Percentiles rank a stretch among this genome's conserved stretches.
These are phyloP conservation scores for Irpex sp. DNA, from an alignment of 1,284 basidiomycete species.

Conservation along the genomic window DNA sequence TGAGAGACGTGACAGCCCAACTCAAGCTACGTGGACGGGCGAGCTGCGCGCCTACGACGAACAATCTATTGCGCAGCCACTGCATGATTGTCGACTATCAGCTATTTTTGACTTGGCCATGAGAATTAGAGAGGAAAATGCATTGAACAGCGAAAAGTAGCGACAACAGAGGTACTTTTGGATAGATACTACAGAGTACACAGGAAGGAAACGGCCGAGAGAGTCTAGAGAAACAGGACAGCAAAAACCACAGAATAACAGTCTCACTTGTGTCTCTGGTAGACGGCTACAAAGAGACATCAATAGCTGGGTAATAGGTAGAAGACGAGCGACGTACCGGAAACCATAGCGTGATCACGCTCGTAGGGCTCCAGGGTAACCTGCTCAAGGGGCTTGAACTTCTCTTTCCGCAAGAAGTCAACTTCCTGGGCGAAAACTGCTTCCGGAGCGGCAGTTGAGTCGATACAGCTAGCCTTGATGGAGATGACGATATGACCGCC, in stretches of 20 bases:
- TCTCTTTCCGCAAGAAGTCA: conserved; percentile 75
- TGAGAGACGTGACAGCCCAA: background rate
- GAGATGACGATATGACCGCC: conserved; percentile 93
- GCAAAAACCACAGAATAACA: conserved; percentile 1
- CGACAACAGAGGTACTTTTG: conserved; percentile 21
- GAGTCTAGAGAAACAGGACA: background rate
- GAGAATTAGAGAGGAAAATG: background rate
- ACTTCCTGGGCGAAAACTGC: conserved; percentile 91
- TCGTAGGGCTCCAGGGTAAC: conserved; percentile 87
- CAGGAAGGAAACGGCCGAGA: conserved; percentile 11
- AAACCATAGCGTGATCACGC: conserved; percentile 82
- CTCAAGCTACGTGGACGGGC: background rate
- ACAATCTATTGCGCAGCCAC: background rate
- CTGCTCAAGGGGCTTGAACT: conserved; percentile 93
- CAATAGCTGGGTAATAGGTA: background rate
- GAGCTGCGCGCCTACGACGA: background rate
- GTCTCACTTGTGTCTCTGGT: conserved; percentile 43
- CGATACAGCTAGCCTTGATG: conserved; percentile 99
- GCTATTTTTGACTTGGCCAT: background rate
- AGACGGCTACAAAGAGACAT: conserved; percentile 38
- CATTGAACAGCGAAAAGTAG: conserved; percentile 3
- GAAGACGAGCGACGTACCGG: conserved; percentile 38
- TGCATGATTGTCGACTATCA: background rate
- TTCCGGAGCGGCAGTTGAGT: conserved; percentile 90
- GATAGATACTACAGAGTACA: conserved; percentile 24